Percentiles rank a stretch among this genome's conserved stretches.
Evolutionary conservation across 164 flowering plant species (phyloP).

Genomic region (Magnolia kwangsiensis): DNA sequence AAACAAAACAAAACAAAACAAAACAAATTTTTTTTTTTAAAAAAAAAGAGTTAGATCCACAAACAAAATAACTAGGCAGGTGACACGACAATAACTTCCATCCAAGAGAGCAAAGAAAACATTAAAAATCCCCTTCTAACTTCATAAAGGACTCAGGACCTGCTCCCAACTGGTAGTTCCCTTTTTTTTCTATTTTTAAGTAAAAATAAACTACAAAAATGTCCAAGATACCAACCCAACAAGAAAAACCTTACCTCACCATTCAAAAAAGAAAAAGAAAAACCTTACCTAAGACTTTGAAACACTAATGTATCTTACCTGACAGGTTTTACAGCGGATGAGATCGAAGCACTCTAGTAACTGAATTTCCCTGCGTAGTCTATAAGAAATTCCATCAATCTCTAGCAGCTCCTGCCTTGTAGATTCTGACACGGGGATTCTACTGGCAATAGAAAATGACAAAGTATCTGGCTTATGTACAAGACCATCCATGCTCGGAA

Average conservation of each 20-base stretch:
- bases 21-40: too few species aligned
- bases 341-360: constrained; percentile 73
- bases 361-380: constrained; percentile 83
- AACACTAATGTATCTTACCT: constrained; percentile 39
- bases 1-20: too few species aligned
- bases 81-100: neutral
- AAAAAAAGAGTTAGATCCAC: neutral
- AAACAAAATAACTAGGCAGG: neutral
- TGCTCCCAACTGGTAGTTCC: neutral
- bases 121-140: neutral
- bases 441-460: constrained; percentile 82
- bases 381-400: constrained; percentile 78
- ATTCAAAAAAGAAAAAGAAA: neutral
- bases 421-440: constrained; percentile 81
- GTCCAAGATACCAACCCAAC: neutral
- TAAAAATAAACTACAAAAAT: neutral
- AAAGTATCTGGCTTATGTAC: constrained; percentile 72
- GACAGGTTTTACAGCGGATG: constrained; percentile 73
- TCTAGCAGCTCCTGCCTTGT: constrained; percentile 86
- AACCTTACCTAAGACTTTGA: neutral
- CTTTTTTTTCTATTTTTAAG: neutral
- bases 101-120: neutral
- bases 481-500: constrained; percentile 65
- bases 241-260: too few species aligned
- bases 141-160: neutral